These are phyloP conservation scores for Danielia oregonensis DNA, from an alignment of 805 yeast species.

Conservation along the genomic window DNA sequence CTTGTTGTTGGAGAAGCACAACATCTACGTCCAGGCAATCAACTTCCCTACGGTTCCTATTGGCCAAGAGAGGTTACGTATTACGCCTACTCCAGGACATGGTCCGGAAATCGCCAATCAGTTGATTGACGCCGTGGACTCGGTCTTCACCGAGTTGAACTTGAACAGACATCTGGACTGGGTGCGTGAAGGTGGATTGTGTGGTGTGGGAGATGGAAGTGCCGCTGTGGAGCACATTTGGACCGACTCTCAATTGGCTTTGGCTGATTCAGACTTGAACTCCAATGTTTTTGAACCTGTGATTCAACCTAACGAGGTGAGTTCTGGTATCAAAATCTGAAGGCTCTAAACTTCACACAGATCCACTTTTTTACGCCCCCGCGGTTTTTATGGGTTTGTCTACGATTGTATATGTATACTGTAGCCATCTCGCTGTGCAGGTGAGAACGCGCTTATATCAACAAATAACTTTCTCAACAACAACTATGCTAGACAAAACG, in stretches of 20 bases:
- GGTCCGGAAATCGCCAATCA: constrained; percentile 69
- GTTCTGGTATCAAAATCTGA: constrained; percentile 53
- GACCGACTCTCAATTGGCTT: constrained; percentile 75
- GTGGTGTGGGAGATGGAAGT: constrained; percentile 74
- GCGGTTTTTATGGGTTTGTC: too few relatives aligned
- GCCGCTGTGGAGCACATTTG: constrained; percentile 64
- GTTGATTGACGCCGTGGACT: constrained; percentile 74
- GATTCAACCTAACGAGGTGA: constrained; percentile 60
- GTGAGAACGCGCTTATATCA: constrained; percentile 4
- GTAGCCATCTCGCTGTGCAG: background rate
- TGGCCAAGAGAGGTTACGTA: constrained; percentile 93
- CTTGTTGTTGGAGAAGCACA: constrained; percentile 73
- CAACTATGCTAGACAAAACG: constrained; percentile 27
- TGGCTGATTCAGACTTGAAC: constrained; percentile 62
- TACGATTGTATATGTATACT: too few relatives aligned
- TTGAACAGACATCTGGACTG: constrained; percentile 77
- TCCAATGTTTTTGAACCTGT: constrained; percentile 63
- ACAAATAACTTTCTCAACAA: background rate
- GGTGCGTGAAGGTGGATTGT: constrained; percentile 78
- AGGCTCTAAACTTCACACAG: too few relatives aligned
- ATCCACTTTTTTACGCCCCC: background rate
- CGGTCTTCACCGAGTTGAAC: constrained; percentile 69
- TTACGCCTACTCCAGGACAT: constrained; percentile 99
- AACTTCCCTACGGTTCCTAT: constrained; percentile 97
- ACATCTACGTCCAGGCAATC: constrained; percentile 95